Evolutionary conservation across 129 eudicot genomes (phyloP), one percentile per base, ranked within the genome.

Genomic region (Flaveria sonorensis): DNA sequence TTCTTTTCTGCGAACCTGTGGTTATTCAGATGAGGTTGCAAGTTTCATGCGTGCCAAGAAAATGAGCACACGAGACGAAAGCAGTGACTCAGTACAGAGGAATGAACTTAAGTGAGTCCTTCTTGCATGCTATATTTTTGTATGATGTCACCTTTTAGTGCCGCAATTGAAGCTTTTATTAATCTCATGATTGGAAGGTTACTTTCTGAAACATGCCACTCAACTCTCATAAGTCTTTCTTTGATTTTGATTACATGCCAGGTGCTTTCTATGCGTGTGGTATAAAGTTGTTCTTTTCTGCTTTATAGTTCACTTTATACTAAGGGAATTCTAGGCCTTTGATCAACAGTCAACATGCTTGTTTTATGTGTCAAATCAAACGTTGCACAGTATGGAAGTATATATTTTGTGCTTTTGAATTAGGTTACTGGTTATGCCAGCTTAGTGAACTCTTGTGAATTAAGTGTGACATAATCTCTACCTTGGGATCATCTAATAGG

Each of bases 91-190:
- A 51, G 62, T 79, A 21, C 78, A 73, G 46, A 42, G 28, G 77
- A 79, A 83, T 71, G 84, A 87, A 72, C 79, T 45, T 61, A 95
- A 91, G 99, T 95, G 85, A 88, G 98, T 81, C 67, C 46, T 43
- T 63, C 45, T 26, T 60, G 23, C 64, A 24, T 24, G 1, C 30
- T 62, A 28, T 62, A 62, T 16, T 1, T 62, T 7, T 56, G 24
- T 56, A 56, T 19, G 3, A 52, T 52, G 60, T n/a, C n/a, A 6
- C 23, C 20, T 52, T 52, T 19, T 2, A 56, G 28, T 56, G 13
- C 62, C 62, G 10, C 19, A 56, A 18, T 18, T 56, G 28, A 56
- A 18, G 28, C 62, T 56, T 56, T 8, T 56, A 6, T 19, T 56
- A 16, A 19, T 55, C 26, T 56, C 10, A 56, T 56, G 3, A 56